Conservation (phyloP, 306 rosid genomes). For the Cyclanthera cordifolia region DNA sequence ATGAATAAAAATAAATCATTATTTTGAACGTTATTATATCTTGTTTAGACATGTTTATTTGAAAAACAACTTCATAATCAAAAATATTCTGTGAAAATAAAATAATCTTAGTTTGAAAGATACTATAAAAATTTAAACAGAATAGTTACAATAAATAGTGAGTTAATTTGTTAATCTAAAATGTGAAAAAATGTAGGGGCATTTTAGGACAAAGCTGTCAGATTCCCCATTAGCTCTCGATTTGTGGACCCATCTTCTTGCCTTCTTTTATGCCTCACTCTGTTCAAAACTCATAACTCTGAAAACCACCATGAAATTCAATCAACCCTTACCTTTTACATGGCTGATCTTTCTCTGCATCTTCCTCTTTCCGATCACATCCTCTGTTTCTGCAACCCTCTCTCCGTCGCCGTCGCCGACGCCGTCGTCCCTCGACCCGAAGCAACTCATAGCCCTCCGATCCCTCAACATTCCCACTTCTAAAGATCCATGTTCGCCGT, state of each 20-base stretch:
- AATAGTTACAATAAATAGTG: no score
- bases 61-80: no score
- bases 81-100: neutral
- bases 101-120: no score
- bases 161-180: no score
- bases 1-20: no score
- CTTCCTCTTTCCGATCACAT: conserved; percentile 10
- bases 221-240: no score
- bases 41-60: no score
- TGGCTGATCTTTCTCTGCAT: conserved; percentile 1
- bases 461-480: conserved; percentile 81
- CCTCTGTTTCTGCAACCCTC: conserved; percentile 1
- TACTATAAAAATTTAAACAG: no score
- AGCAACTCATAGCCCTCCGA: conserved; percentile 65
- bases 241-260: no score
- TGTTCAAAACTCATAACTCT: neutral
- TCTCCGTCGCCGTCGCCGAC: conserved; percentile 20
- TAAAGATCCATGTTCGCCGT: conserved; percentile 57
- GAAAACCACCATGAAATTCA: conserved; percentile 14
- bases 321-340: neutral
- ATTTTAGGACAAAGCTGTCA: no score
- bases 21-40: no score
- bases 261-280: neutral
- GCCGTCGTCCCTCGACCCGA: conserved; percentile 64
- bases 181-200: no score